Base-by-base conservation (phyloP, 2,329 filamentous ascomycete genomes). In the Colletotrichum sp. region DNA sequence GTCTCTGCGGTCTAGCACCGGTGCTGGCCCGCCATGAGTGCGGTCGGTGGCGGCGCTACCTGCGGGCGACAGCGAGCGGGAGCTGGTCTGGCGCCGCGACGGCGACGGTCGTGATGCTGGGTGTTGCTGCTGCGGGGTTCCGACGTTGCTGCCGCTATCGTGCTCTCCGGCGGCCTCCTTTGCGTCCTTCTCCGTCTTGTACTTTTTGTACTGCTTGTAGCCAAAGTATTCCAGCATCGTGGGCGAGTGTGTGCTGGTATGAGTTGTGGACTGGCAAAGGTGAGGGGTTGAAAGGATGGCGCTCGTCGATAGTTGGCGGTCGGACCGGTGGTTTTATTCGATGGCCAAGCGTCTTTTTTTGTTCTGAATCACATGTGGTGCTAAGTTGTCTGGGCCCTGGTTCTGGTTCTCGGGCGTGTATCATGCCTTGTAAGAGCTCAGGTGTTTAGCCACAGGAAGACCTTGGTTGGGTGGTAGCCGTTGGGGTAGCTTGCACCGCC, bases 171-270 rank as follows among this genome's bases (percentile, higher is more conserved):
- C 78, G 9, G 82, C 77, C 26, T 82, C 79, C 62, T 82, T 80
- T 32, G 82, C 83, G 18, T 84, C 84, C 76, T 91, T 90, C 75
- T 91, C 87, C 3, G 86, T 88, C 79, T 87, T 88, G 81, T 90
- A 85, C 83, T 93, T 92, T 85, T 92, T 93, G 81, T 88, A 85
- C 82, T 92, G 93, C 82, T 90, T 93, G 85, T 89, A 90, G 44
- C 87, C 85, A 78, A 93, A 90, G 83, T 91, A 93, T 83, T 93
- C 91, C 77, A 93, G 81, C 92, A 94, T 94, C 59, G 26, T 69
- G 64, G 34, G 32, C 32, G 15, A 65, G 78, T 86, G 80, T 72
- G 70, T 68, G 36, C 63, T 77, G 63, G 24, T 64, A 44, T 39
- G 34, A 4, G 36, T n/a, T 64, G 67, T 39, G 21, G 15, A 57